Conservation (phyloP, 495 filamentous ascomycete genomes). For the Trichoderma asperelloides region DNA sequence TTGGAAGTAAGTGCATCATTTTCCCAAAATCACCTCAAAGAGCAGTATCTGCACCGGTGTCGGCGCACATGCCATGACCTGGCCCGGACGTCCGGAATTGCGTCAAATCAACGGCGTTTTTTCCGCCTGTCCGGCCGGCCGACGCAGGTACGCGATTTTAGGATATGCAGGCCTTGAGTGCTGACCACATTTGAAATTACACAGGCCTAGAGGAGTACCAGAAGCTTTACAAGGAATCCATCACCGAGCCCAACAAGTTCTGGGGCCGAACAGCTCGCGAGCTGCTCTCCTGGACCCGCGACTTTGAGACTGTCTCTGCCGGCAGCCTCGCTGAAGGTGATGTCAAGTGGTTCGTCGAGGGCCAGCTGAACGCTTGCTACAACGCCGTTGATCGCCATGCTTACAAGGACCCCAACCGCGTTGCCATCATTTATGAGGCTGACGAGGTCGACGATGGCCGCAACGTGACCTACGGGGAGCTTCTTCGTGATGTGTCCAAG, state of each 20-base stretch:
- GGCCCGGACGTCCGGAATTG: conserved; percentile 1
- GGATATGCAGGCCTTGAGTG: conserved; percentile 6
- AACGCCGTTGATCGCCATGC: conserved; percentile 97
- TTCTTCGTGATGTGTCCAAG: conserved; percentile 85
- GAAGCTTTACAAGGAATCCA: conserved; percentile 90
- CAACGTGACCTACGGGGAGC: conserved; percentile 84
- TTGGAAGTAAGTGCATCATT: conserved; percentile 34
- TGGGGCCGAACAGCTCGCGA: conserved; percentile 82
- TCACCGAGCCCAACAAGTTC: conserved; percentile 83
- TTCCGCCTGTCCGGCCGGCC: conserved; percentile 2
- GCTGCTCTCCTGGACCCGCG: conserved; percentile 78
- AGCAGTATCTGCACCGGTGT: conserved; percentile 2
- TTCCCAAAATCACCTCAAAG: background rate
- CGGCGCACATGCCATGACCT: background rate
- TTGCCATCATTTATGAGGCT: conserved; percentile 97
- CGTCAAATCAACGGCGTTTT: background rate
- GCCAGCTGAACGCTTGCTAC: conserved; percentile 87
- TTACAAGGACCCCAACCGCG: conserved; percentile 79
- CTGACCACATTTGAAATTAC: conserved; percentile 9
- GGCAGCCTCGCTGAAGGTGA: conserved; percentile 77
- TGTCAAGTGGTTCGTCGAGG: conserved; percentile 90
- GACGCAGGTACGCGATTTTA: background rate
- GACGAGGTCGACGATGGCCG: conserved; percentile 86
- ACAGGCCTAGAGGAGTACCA: conserved; percentile 76
- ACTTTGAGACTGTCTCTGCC: conserved; percentile 82